Conservation (phyloP, 2,329 filamentous ascomycete genomes). For the Fusarium ramigenum region DNA sequence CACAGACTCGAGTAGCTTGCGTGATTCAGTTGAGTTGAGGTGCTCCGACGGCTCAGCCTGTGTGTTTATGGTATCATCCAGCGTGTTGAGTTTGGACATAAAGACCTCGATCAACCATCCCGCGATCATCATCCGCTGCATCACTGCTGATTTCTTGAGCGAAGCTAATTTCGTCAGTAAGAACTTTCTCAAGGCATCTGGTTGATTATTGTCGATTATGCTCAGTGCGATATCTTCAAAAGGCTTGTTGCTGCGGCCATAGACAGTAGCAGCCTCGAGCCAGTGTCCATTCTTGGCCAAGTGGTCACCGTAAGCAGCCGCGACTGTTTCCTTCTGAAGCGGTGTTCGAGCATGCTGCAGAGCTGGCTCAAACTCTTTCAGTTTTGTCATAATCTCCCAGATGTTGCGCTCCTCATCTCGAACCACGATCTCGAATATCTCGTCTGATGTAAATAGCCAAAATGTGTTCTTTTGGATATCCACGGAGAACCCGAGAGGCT, state of each 20-base stretch:
- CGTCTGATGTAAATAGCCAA: conserved; percentile 91
- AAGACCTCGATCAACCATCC: conserved; percentile 96
- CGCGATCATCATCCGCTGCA: conserved; percentile 96
- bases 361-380: conserved; percentile 88
- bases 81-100: conserved; percentile 94
- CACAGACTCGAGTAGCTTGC: conserved; percentile 75
- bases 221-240: conserved; percentile 95
- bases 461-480: conserved; percentile 96
- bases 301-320: conserved; percentile 90
- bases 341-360: conserved; percentile 83
- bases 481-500: conserved; percentile 82
- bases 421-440: conserved; percentile 93
- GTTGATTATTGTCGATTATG: conserved; percentile 89
- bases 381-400: conserved; percentile 91
- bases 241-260: conserved; percentile 94
- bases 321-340: conserved; percentile 87
- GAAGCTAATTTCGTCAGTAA: conserved; percentile 83
- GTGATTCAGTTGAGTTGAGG: conserved; percentile 74
- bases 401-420: conserved; percentile 91
- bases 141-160: conserved; percentile 83
- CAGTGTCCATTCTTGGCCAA: conserved; percentile 84
- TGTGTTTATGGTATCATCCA: conserved; percentile 94
- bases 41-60: conserved; percentile 82
- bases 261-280: conserved; percentile 85
- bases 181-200: conserved; percentile 91